phyloP scores from a whole-genome alignment of 2,329 filamentous ascomycete species.

The Cytospora mali region DNA sequence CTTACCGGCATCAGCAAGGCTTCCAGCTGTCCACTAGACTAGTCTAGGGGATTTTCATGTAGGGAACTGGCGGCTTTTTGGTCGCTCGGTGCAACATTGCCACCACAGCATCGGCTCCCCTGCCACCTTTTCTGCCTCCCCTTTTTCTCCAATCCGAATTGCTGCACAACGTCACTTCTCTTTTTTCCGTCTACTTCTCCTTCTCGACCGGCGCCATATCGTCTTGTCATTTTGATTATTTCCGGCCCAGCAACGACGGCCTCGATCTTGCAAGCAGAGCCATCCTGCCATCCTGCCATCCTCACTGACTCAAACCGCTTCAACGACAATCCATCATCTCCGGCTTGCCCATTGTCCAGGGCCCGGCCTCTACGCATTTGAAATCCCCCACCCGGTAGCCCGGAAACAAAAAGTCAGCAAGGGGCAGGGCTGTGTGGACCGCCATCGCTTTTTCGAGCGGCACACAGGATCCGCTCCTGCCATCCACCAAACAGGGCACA shows the following conservation, averaged over 20 bases:
- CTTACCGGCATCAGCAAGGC: constrained; percentile 22
- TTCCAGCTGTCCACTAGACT: constrained; percentile 12
- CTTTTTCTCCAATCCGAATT: constrained; percentile 24
- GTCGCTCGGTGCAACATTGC: constrained; percentile 27
- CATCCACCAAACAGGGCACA: constrained; percentile 24
- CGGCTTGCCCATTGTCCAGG: constrained; percentile 4
- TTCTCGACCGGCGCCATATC: constrained; percentile 7
- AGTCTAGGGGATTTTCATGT: constrained; percentile 26
- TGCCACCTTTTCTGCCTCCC: constrained; percentile 27
- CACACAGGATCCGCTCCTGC: constrained; percentile 26
- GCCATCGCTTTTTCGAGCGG: constrained; percentile 19
- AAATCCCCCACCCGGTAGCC: constrained; percentile 21
- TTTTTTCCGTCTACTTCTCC: constrained; percentile 16
- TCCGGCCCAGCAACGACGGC: constrained; percentile 12
- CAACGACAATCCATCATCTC: not conserved
- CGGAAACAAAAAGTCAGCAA: constrained; percentile 23
- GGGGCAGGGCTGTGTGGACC: constrained; percentile 25
- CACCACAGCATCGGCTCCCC: constrained; percentile 28
- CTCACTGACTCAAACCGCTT: not conserved
- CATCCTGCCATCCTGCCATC: not conserved
- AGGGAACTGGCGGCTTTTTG: constrained; percentile 23
- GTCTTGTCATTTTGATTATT: constrained; percentile 16
- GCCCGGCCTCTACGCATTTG: not conserved
- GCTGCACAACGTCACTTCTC: constrained; percentile 22
- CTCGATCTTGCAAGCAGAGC: not conserved